Percentiles rank a stretch among this genome's conserved stretches.
phyloP scores from a whole-genome alignment of 495 filamentous ascomycete genomes.

The Neurospora sp. region DNA sequence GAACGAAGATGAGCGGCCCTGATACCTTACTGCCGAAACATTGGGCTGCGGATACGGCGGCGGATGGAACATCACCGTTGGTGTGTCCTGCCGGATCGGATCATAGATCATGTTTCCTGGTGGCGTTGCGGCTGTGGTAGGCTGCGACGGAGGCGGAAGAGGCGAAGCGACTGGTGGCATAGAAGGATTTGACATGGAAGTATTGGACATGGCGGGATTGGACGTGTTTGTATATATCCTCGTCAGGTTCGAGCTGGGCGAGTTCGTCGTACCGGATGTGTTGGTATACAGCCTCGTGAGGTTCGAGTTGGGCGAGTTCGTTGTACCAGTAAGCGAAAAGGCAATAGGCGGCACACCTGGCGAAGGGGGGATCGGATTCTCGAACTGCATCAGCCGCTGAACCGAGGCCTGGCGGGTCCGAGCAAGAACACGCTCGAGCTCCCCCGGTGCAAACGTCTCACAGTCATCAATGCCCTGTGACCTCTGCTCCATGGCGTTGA shows the following conservation, averaged over 20 bases:
- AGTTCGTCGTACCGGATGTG: background rate
- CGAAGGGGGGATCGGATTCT: conserved; percentile 20
- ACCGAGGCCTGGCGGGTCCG: conserved; percentile 42
- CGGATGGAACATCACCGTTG: conserved; percentile 29
- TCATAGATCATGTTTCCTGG: conserved; percentile 44
- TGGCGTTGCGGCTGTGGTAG: conserved; percentile 27
- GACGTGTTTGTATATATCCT: background rate
- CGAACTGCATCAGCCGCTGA: conserved; percentile 18
- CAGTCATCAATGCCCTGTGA: conserved; percentile 76
- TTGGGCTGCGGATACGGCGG: conserved; percentile 37
- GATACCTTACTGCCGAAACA: conserved; percentile 33
- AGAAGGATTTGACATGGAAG: background rate
- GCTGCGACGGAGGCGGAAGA: conserved; percentile 10
- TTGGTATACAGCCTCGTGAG: conserved; percentile 54
- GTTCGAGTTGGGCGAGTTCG: conserved; percentile 70
- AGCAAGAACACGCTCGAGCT: conserved; percentile 72
- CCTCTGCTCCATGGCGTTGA: conserved; percentile 78
- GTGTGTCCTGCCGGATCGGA: conserved; percentile 36
- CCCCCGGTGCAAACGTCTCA: conserved; percentile 65
- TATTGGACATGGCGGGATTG: background rate
- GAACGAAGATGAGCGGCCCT: conserved; percentile 16
- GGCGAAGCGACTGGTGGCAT: conserved; percentile 3
- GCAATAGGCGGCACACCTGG: conserved; percentile 49
- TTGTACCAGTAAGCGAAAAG: conserved; percentile 71
- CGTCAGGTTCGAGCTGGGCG: background rate